phyloP scores from a whole-genome alignment of 2,329 filamentous ascomycete genomes.

The Tolypocladium capitatum region DNA sequence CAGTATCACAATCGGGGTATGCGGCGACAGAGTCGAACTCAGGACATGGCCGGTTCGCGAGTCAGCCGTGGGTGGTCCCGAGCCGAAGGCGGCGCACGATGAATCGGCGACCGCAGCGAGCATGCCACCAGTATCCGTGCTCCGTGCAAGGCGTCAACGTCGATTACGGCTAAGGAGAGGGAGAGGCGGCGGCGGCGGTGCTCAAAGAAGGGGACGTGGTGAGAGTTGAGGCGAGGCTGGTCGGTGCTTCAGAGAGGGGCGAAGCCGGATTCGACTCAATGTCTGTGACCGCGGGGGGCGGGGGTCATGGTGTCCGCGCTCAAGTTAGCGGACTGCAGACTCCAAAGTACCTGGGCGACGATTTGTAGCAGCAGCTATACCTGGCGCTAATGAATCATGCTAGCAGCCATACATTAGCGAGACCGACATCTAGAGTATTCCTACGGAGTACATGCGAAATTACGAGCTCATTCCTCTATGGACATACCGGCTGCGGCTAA shows the following conservation, averaged over 20 bases:
- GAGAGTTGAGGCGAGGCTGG: not conserved
- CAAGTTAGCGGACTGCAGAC: not conserved
- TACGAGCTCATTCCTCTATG: not conserved
- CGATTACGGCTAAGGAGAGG: not conserved
- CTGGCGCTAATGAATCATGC: not conserved
- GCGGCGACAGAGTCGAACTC: slow-evolving; percentile 18
- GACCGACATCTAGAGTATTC: not conserved
- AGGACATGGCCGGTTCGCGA: slow-evolving; percentile 19
- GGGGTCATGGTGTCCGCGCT: not conserved
- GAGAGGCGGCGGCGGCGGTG: not conserved
- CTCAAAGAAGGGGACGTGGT: not conserved
- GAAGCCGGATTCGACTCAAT: not conserved
- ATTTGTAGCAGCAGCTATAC: not conserved
- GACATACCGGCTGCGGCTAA: not conserved
- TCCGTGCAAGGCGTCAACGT: not conserved
- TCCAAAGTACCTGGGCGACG: not conserved
- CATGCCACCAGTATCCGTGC: slow-evolving; percentile 7
- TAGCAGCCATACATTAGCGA: not conserved
- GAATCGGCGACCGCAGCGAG: slow-evolving; percentile 4
- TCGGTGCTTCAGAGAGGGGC: not conserved
- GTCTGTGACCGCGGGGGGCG: not conserved
- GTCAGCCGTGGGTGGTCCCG: slow-evolving; percentile 15
- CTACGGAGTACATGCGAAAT: not conserved
- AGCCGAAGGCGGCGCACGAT: slow-evolving; percentile 12
- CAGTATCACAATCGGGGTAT: slow-evolving; percentile 12